These are phyloP conservation scores for Coniferiporia weirii DNA, from an alignment of 1,284 basidiomycete species.

Conservation along the genomic window DNA sequence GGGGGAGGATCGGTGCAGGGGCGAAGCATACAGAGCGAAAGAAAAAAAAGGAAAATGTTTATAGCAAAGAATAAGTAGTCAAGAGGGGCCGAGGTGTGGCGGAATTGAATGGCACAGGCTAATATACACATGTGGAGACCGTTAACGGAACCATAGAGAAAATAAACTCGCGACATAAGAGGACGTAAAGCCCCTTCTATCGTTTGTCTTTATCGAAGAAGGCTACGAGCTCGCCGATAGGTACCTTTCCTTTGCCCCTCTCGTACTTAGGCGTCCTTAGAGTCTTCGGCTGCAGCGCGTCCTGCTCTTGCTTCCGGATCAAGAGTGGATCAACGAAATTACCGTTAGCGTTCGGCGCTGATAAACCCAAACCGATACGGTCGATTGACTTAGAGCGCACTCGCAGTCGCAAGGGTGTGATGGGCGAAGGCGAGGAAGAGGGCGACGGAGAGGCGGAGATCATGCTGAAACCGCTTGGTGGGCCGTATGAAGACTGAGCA, in stretches of 20 bases:
- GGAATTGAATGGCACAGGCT: background rate
- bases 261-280: slow-evolving; percentile 30
- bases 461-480: slow-evolving; percentile 19
- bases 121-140: background rate
- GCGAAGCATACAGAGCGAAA: background rate
- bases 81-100: too few relatives aligned
- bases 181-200: background rate
- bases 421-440: slow-evolving; percentile 29
- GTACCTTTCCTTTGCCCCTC: slow-evolving; percentile 53
- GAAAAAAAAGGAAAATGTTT: background rate
- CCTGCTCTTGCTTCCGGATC: slow-evolving; percentile 55
- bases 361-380: slow-evolving; percentile 31
- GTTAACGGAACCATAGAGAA: background rate
- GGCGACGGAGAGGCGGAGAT: slow-evolving; percentile 21
- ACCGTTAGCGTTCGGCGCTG: slow-evolving; percentile 21
- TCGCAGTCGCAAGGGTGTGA: slow-evolving; percentile 40
- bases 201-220: slow-evolving; percentile 68
- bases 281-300: slow-evolving; percentile 37
- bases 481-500: slow-evolving; percentile 48
- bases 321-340: slow-evolving; percentile 72
- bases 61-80: background rate
- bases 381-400: slow-evolving; percentile 53
- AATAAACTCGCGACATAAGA: background rate
- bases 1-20: background rate
- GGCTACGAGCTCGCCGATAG: slow-evolving; percentile 71